Base-by-base conservation (phyloP, 257 asterid species). In the Scutellaria barbata region DNA sequence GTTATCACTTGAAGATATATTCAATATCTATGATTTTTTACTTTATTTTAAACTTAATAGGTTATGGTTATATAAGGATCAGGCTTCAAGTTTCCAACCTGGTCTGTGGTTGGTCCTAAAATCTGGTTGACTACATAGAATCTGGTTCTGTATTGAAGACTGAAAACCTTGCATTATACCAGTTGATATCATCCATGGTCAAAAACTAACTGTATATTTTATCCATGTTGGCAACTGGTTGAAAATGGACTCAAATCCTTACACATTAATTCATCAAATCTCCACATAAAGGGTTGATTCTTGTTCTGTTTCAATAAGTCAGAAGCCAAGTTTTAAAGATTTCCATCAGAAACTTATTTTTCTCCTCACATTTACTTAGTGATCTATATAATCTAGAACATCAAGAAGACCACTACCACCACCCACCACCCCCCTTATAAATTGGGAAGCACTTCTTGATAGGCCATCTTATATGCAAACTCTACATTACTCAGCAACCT, bases 301-400 rank as follows among this genome's bases (percentile, higher is more conserved):
- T 30, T 1, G 35, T 1, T 10, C 47, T 45, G 41, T 61, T 30
- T 63, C 66, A 16, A 48, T 42, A 59, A 48, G 78, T 77, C 77
- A 77, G 70, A 77, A 72, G 78, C 73, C 82, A 60, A 60, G n/a
- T 51, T 64, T 17, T 51, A 39, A 18, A 18, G 54, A 46, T 22
- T 60, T 60, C 39, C 47, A 35, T 71, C n/a, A 35, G 43, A 48
- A 11, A 10, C 18, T 16, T 16, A 5, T 69, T 18, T 48, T 10
- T 10, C 14, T 8, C 46, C 61, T 10, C 47, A 48, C 55, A 43
- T 47, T 60, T 40, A 20, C 46, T 52, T 7, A n/a, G 57, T 55
- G n/a, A n/a, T 59, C 74, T 72, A 67, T 37, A 30, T 20, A 51
- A 58, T 66, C 42, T 39, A 71, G n/a, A n/a, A n/a, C n/a, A 61